Evolutionary conservation across 257 asterid species (phyloP).

Genomic region (Fraxinus quadrangulata): DNA sequence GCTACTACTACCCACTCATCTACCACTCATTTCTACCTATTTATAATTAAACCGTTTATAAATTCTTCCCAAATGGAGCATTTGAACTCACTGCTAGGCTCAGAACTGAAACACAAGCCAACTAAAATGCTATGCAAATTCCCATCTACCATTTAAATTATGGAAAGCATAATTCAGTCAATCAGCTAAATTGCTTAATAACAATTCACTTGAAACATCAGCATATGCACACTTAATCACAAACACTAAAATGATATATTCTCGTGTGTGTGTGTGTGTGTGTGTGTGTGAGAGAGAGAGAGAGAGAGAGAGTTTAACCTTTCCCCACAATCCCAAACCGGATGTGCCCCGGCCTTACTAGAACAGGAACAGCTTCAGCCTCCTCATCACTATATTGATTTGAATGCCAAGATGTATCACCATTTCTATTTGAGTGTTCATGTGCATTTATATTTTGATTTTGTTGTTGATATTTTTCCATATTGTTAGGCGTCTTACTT

Average conservation of each 20-base stretch:
- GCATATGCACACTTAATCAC: slow-evolving; percentile 3
- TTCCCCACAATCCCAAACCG: slow-evolving; percentile 82
- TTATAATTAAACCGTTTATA: no score
- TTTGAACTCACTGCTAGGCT: background rate
- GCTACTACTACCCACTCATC: no score
- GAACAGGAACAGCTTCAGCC: slow-evolving; percentile 69
- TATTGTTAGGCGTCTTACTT: slow-evolving; percentile 37
- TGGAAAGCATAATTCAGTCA: background rate
- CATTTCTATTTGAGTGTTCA: slow-evolving; percentile 34
- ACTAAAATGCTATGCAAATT: slow-evolving; percentile 4
- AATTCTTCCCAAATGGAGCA: background rate
- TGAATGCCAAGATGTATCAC: slow-evolving; percentile 32
- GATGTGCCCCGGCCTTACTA: slow-evolving; percentile 89
- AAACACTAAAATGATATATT: background rate
- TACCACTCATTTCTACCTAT: no score
- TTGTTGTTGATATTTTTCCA: slow-evolving; percentile 31
- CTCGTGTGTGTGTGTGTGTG: no score
- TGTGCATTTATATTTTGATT: slow-evolving; percentile 32
- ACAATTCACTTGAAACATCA: slow-evolving; percentile 19
- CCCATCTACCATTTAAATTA: background rate
- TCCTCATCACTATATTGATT: slow-evolving; percentile 39
- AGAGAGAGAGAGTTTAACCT: slow-evolving; percentile 48
- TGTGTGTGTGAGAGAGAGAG: background rate
- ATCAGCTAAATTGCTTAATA: slow-evolving; percentile 14
- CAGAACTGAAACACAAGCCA: slow-evolving; percentile 14